Evolutionary conservation across 2,329 filamentous ascomycete species (phyloP).

Genomic region (Fusarium torulosum): DNA sequence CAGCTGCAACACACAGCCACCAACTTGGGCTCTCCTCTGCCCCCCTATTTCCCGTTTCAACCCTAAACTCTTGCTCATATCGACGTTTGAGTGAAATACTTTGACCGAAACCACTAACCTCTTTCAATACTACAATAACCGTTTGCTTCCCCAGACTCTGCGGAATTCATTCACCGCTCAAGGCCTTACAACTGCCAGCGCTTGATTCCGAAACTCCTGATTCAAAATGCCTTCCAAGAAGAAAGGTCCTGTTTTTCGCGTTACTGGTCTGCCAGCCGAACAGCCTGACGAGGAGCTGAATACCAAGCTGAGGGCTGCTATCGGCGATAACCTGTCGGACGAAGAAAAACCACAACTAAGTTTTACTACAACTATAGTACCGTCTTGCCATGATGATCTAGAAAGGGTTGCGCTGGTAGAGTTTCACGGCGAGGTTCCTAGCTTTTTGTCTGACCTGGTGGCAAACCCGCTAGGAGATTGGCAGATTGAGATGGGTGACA

Average conservation of each 20-base stretch:
- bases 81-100: too few species aligned
- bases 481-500: not conserved
- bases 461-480: not conserved
- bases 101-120: too few species aligned
- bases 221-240: not conserved
- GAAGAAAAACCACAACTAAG: not conserved
- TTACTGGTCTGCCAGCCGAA: not conserved
- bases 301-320: not conserved
- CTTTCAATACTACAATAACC: too few species aligned
- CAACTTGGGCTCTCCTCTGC: too few species aligned
- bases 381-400: not conserved
- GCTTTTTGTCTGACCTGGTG: not conserved
- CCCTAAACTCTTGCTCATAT: too few species aligned
- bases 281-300: not conserved
- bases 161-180: too few species aligned
- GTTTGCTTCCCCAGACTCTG: too few species aligned
- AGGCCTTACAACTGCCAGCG: too few species aligned
- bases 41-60: too few species aligned
- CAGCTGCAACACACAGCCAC: too few species aligned
- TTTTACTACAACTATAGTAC: not conserved
- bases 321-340: not conserved
- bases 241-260: conserved; percentile 4
- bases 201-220: too few species aligned
- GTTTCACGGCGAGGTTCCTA: not conserved
- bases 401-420: not conserved